Evolutionary conservation across 805 yeast species (phyloP).

Genomic region (Danielia oregonensis): DNA sequence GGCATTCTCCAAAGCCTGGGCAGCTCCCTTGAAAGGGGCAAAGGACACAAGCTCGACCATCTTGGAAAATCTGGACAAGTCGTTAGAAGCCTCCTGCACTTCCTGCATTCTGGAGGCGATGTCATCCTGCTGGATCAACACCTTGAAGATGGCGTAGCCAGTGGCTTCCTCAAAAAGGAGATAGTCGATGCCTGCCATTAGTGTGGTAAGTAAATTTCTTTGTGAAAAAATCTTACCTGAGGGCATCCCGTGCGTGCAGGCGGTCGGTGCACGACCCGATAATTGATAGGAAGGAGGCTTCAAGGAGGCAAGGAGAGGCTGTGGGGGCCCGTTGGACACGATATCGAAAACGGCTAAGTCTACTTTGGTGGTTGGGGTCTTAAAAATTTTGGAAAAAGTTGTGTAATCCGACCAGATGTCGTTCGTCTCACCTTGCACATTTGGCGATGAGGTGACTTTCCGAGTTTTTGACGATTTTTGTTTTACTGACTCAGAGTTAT

Average conservation of each 20-base stretch:
- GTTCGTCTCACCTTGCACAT: no score
- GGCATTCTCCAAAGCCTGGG: conserved; percentile 97
- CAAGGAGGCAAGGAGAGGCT: no score
- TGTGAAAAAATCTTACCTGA: conserved; percentile 15
- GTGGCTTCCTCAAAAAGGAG: conserved; percentile 97
- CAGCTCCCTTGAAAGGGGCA: conserved; percentile 99
- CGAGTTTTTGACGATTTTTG: no score
- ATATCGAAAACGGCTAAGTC: no score
- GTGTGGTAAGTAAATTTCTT: conserved; percentile 4
- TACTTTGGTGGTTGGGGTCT: no score
- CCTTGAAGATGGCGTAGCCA: conserved; percentile 96
- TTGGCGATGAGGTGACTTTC: no score
- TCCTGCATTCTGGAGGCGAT: conserved; percentile 89
- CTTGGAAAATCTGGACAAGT: conserved; percentile 84
- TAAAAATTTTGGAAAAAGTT: no score
- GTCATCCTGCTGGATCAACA: conserved; percentile 88
- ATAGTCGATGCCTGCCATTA: conserved; percentile 77
- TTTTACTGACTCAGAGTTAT: no score
- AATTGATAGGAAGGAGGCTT: no score
- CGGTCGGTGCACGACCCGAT: conserved; percentile 6
- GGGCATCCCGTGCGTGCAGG: conserved; percentile 18
- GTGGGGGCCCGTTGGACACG: no score
- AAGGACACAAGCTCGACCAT: conserved; percentile 90
- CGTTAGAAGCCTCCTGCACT: conserved; percentile 87
- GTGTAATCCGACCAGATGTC: no score